Conservation (phyloP, 169 alveolate species). For the Plasmodium billcollinsi region DNA sequence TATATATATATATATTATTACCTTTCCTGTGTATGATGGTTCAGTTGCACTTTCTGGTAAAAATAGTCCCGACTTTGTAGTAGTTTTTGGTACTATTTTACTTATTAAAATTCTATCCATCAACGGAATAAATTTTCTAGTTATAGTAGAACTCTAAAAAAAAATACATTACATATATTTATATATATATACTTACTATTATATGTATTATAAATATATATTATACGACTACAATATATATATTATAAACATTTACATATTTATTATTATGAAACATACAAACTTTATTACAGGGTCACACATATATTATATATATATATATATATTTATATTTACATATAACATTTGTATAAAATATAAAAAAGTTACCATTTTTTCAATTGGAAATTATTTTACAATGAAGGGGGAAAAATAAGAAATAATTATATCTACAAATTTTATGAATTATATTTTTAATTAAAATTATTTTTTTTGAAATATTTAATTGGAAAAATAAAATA, state of each 20-base stretch:
- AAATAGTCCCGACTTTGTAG: slow-evolving; percentile 88
- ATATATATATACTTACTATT: neutral
- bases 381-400: too few relatives aligned
- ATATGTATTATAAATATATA: neutral
- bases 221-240: slow-evolving; percentile 1
- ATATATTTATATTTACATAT: neutral
- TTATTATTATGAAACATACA: neutral
- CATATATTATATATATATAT: neutral
- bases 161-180: neutral
- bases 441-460: too few relatives aligned
- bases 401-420: too few relatives aligned
- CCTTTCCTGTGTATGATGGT: slow-evolving; percentile 86
- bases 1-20: slow-evolving; percentile 4
- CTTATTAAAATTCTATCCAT: slow-evolving; percentile 89
- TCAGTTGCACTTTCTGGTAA: slow-evolving; percentile 88
- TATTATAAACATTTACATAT: neutral
- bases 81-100: slow-evolving; percentile 84
- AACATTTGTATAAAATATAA: too few relatives aligned
- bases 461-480: too few relatives aligned
- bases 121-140: slow-evolving; percentile 87
- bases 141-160: slow-evolving; percentile 76
- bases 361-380: too few relatives aligned
- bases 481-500: too few relatives aligned
- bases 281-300: neutral
- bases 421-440: too few relatives aligned